These are phyloP conservation scores for Vicia villosa DNA, from an alignment of 306 rosid genomes.

Conservation along the genomic window DNA sequence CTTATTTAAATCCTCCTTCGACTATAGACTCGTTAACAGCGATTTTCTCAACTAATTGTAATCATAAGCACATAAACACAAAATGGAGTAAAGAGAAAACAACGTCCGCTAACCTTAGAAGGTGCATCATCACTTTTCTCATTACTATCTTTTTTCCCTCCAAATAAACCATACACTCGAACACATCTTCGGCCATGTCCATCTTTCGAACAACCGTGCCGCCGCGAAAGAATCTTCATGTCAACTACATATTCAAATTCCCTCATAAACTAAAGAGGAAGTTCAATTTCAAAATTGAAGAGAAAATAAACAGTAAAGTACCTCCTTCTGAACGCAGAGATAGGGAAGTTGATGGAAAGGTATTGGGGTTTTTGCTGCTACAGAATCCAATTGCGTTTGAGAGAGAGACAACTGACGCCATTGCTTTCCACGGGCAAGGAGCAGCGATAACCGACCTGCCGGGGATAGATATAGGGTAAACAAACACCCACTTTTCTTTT, in stretches of 20 bases:
- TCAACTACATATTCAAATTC: conserved; percentile 40
- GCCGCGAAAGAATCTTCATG: conserved; percentile 38
- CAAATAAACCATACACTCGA: conserved; percentile 54
- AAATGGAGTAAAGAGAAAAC: conserved; percentile 10
- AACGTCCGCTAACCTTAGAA: conserved; percentile 59
- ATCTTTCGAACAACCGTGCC: conserved; percentile 33
- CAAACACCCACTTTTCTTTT: too few relatives aligned
- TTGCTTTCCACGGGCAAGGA: conserved; percentile 32
- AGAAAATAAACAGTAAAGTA: background rate
- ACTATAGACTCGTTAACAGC: too few relatives aligned
- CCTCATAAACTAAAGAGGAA: too few relatives aligned
- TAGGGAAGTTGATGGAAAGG: conserved; percentile 37
- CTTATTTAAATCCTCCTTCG: too few relatives aligned
- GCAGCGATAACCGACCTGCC: too few relatives aligned
- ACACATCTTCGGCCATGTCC: conserved; percentile 45
- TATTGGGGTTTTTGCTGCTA: conserved; percentile 38
- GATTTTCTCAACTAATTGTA: too few relatives aligned
- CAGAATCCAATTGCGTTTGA: conserved; percentile 44
- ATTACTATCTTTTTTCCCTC: conserved; percentile 68
- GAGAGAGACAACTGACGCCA: conserved; percentile 56
- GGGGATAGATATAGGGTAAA: too few relatives aligned
- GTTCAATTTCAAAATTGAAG: background rate
- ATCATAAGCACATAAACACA: too few relatives aligned
- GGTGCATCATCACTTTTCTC: conserved; percentile 64
- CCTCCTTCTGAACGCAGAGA: background rate